phyloP scores from a whole-genome alignment of 192 early-diverging fungal species.

The Entomortierella lignicola region DNA sequence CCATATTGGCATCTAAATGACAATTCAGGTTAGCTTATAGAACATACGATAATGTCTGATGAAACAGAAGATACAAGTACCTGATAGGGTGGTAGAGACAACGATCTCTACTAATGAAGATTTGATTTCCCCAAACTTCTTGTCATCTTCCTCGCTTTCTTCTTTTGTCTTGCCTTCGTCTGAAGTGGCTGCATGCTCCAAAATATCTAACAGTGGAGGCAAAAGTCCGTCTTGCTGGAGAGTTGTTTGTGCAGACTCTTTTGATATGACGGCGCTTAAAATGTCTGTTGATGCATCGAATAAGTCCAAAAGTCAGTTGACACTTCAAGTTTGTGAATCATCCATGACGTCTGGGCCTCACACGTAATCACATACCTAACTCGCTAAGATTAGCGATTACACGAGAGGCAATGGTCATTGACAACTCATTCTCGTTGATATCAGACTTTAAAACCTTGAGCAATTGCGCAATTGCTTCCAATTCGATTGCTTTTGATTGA shows the following conservation, averaged over 20 bases:
- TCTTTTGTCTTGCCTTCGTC: constrained; percentile 55
- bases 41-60: not conserved
- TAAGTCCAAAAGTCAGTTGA: too few species aligned
- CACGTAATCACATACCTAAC: constrained; percentile 13
- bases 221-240: constrained; percentile 52
- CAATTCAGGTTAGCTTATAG: not conserved
- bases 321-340: too few species aligned
- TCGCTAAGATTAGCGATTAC: constrained; percentile 41
- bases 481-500: constrained; percentile 47
- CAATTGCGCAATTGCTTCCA: constrained; percentile 32
- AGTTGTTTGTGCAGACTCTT: constrained; percentile 55
- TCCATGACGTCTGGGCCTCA: too few species aligned
- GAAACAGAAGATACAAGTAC: constrained; percentile 16
- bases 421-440: constrained; percentile 37
- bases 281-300: constrained; percentile 34
- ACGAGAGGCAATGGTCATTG: constrained; percentile 41
- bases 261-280: constrained; percentile 16
- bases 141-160: constrained; percentile 59
- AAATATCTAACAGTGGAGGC: constrained; percentile 52
- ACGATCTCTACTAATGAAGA: constrained; percentile 58
- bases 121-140: constrained; percentile 59
- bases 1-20: constrained; percentile 60
- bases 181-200: constrained; percentile 52
- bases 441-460: constrained; percentile 32
- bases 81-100: constrained; percentile 58